These are phyloP conservation scores for Colletotrichum sp. DNA, from an alignment of 2,329 filamentous ascomycete species.

Conservation along the genomic window DNA sequence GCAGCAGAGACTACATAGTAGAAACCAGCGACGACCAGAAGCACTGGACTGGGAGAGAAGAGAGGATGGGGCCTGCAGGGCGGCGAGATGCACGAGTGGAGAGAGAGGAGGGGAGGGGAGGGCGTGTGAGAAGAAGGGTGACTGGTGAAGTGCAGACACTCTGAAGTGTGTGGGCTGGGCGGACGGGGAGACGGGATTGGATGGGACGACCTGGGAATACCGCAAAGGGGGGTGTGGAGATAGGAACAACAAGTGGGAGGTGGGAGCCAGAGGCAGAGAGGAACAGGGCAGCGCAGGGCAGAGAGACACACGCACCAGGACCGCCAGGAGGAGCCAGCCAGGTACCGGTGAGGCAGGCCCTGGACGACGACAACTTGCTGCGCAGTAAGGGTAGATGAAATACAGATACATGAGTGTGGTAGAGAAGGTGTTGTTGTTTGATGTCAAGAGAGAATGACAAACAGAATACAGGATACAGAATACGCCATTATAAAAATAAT, in stretches of 20 bases:
- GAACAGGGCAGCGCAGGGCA: conserved; percentile 2
- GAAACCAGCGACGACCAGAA: neutral
- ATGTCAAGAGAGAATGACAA: neutral
- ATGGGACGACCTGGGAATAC: neutral
- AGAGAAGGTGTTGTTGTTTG: neutral
- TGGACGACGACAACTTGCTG: neutral
- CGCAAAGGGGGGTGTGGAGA: neutral
- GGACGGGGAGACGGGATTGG: neutral
- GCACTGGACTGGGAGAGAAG: conserved; percentile 14
- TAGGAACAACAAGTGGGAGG: neutral
- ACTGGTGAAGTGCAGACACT: neutral
- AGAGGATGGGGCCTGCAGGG: conserved; percentile 22
- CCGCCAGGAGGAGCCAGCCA: neutral
- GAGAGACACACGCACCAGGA: neutral
- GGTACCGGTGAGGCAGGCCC: neutral
- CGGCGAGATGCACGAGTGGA: conserved; percentile 16
- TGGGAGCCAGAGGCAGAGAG: neutral
- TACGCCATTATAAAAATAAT: neutral
- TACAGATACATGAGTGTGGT: neutral
- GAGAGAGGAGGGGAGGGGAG: neutral
- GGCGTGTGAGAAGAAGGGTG: neutral
- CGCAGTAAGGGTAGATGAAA: neutral
- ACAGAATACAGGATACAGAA: neutral
- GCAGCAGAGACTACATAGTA: neutral
- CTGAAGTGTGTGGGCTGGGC: neutral